Evolutionary conservation across 495 filamentous ascomycete species (phyloP), one percentile per base, ranked within the genome.

Genomic region (Usnea hakonensis): DNA sequence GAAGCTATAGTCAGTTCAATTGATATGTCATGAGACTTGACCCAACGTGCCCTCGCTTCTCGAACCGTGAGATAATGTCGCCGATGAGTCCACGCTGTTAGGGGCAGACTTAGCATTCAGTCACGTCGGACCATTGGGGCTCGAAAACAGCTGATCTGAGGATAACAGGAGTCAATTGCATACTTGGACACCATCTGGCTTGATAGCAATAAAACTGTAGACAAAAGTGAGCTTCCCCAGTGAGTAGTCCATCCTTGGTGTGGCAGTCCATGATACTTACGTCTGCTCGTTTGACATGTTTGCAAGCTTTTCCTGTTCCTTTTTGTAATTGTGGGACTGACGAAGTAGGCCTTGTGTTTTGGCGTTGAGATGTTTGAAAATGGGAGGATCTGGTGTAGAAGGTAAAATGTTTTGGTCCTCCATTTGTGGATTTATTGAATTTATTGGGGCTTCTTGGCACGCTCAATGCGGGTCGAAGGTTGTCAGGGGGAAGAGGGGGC

Each of bases 151-250:
- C 21, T 30, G 16, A 57, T 21, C 53, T 54, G 41, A 35, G 21
- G 50, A 58, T 17, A 36, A 58, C 60, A 43, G 17, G 28, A 59
- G 59, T 44, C 17, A 36, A 19, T 28, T 64, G 66, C 82, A 68
- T 87, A 95, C 91, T 86, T 97, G 94, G 82, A 98, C 94, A 77
- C 94, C 94, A 80, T 97, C 92, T 72, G 92, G 92, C 90, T 97
- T 97, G 85, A 97, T 88, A 72, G 92, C 92, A 84, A 97, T 96
- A 87, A 97, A 97, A 78, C 91, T 97, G 70, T 64, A 65, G 62
- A 70, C 57, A 68, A 64, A 63, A 60, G 67, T 87, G 74, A 85
- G 83, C 76, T 67, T 74, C 66, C 74, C 66, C 68, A 67, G 64
- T 58, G 58, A 64, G 64, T 37, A 32, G 14, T 28, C 48, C 48